Conservation (phyloP, 352 stramenopile genomes). For the Phytophthora megakarya region DNA sequence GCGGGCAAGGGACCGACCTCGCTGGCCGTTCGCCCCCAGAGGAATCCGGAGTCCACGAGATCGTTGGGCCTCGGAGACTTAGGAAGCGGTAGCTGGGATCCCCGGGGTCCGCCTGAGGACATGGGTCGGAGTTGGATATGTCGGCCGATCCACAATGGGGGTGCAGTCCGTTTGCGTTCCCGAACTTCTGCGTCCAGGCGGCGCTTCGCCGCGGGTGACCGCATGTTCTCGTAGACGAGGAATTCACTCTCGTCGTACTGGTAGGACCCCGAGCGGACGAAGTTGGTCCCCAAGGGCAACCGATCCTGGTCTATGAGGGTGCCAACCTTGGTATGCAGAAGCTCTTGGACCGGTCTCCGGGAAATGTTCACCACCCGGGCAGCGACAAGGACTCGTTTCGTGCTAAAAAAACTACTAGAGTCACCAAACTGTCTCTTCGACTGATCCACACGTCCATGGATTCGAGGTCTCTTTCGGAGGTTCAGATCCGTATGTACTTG, state of each 20-base stretch:
- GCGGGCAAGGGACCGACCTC: no score
- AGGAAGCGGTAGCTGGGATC: no score
- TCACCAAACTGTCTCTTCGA: neutral
- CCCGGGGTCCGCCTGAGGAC: neutral
- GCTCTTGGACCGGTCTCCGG: neutral
- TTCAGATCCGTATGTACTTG: no score
- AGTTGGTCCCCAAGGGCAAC: slow-evolving; percentile 3
- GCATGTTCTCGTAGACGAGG: slow-evolving; percentile 4
- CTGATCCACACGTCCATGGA: no score
- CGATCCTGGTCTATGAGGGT: neutral
- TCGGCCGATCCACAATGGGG: neutral
- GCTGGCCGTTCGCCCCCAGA: no score
- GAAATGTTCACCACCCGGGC: no score
- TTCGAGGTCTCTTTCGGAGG: no score
- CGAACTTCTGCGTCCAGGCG: neutral
- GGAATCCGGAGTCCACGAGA: no score
- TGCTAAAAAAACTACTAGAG: neutral
- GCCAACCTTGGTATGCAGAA: neutral
- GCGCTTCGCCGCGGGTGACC: neutral
- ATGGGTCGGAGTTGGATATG: neutral
- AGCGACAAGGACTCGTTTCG: neutral
- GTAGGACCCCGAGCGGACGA: neutral
- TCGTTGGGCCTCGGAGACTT: no score
- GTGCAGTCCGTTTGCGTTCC: neutral
- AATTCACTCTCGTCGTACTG: slow-evolving; percentile 8